Evolutionary conservation across 2,329 filamentous ascomycete species (phyloP), one percentile per base, ranked within the genome.

Genomic region (Gaeumannomyces sp.): DNA sequence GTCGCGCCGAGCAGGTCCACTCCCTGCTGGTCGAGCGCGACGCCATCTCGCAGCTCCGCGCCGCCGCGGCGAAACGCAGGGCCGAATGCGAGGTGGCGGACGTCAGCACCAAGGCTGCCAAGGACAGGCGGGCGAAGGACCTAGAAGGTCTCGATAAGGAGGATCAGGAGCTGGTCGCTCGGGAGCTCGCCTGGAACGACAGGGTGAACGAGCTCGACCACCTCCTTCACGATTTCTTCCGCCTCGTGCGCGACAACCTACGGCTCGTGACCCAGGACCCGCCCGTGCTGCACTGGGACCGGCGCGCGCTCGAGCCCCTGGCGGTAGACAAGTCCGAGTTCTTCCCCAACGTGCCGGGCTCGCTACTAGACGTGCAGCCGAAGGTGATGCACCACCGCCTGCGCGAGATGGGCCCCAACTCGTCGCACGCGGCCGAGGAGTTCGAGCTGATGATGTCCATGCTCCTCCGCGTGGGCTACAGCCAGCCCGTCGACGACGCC

Each of bases 241-340:
- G 71, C 28, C 72, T 76, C 35, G 70, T 76, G 61, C 77, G 79
- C 35, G 87, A 90, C 70, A 85, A 87, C 71, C 73, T 81, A 59
- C 82, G 84, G 68, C 68, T 83, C 22, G 79, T 82, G 70, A 73
- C 76, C 62, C 78, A 82, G 73, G 70, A 79, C 0, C 78, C 81
- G 1, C 83, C 86, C 0, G 70, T 81, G 1, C 74, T 94, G 4
- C 70, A 80, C 31, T 93, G 88, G 86, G 92, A 96, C 74, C 81
- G 83, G 1, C 86, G 93, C 22, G 76, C 79, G 2, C 87, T 85
- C 70, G 91, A 96, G 70, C 90, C 92, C 0, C 78, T 97, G 22
- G 74, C 78, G 29, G 82, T 85, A 3, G 66, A 78, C 5, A 63
- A 75, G 0, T 71, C 82, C 0, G 93, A 96, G 68, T 89, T 92